These are phyloP conservation scores for Uronychia binucleata DNA, from an alignment of 73 alveolate species.

Conservation along the genomic window DNA sequence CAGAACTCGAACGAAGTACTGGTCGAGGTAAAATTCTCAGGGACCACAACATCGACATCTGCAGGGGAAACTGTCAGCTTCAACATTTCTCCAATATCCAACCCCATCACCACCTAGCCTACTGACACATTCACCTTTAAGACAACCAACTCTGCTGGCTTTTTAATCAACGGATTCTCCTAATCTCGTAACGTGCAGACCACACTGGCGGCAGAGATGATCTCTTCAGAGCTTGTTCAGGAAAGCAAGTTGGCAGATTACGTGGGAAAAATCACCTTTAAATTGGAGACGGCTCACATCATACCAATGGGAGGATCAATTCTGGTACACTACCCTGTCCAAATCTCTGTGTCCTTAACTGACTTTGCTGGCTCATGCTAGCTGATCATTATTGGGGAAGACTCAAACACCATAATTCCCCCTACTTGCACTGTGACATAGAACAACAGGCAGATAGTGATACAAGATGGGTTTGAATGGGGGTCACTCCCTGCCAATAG, in stretches of 20 bases:
- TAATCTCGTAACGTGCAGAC: constrained; percentile 4
- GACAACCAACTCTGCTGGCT: background rate
- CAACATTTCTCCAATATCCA: background rate
- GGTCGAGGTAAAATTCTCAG: background rate
- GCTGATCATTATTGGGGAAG: background rate
- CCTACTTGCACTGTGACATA: constrained; percentile 7
- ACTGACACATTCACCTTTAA: constrained; percentile 12
- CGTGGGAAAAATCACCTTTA: background rate
- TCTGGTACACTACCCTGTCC: constrained; percentile 5
- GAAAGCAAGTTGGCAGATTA: background rate
- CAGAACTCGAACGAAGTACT: background rate
- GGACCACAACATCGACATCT: background rate
- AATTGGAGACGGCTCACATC: background rate
- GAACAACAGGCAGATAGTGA: constrained; percentile 24
- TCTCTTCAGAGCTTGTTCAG: background rate
- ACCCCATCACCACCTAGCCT: constrained; percentile 31
- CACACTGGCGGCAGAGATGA: constrained; percentile 21
- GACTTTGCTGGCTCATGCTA: background rate
- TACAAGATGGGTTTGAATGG: constrained; percentile 22
- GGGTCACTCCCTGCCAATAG: constrained; percentile 23
- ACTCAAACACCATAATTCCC: background rate
- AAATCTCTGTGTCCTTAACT: background rate
- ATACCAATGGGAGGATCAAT: constrained; percentile 15
- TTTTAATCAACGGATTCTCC: background rate
- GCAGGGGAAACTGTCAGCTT: constrained; percentile 14